A percentile compares a stretch with the other conserved stretches of the same genome.
phyloP scores from a whole-genome alignment of 2,329 filamentous ascomycete species.

The Pyricularia grisea region DNA sequence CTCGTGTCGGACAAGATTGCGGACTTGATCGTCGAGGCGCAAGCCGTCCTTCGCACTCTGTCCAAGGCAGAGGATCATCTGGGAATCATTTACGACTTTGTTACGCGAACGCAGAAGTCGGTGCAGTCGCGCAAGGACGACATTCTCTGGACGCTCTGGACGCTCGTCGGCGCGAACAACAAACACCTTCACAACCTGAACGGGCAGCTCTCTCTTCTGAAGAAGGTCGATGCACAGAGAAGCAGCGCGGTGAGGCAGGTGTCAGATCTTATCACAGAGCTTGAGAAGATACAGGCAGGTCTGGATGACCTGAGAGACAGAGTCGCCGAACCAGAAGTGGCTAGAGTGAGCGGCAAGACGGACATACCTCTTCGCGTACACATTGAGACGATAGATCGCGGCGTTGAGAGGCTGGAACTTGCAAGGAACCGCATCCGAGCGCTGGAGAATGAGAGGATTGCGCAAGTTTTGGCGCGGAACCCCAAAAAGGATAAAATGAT shows the following conservation, averaged over 20 bases:
- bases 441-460: constrained; percentile 48
- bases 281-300: constrained; percentile 62
- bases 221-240: constrained; percentile 57
- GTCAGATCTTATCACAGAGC: constrained; percentile 58
- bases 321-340: constrained; percentile 55
- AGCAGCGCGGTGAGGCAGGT: constrained; percentile 59
- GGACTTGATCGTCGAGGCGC: constrained; percentile 59
- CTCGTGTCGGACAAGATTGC: constrained; percentile 62
- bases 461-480: constrained; percentile 38
- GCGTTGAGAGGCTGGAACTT: constrained; percentile 61
- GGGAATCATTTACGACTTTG: constrained; percentile 59
- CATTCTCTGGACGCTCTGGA: constrained; percentile 63
- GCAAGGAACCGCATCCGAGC: constrained; percentile 50
- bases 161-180: constrained; percentile 61
- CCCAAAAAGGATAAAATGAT: constrained; percentile 33
- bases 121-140: constrained; percentile 52
- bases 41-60: constrained; percentile 56
- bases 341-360: constrained; percentile 27
- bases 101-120: constrained; percentile 51
- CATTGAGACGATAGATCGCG: constrained; percentile 63
- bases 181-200: constrained; percentile 50
- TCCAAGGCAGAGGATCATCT: constrained; percentile 61
- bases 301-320: constrained; percentile 64
- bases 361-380: constrained; percentile 61
- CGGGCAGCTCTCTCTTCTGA: constrained; percentile 53